A percentile compares a stretch with the other conserved stretches of the same genome.
Conservation (phyloP, 139 green algal species). For the Coelastrella sp. region DNA sequence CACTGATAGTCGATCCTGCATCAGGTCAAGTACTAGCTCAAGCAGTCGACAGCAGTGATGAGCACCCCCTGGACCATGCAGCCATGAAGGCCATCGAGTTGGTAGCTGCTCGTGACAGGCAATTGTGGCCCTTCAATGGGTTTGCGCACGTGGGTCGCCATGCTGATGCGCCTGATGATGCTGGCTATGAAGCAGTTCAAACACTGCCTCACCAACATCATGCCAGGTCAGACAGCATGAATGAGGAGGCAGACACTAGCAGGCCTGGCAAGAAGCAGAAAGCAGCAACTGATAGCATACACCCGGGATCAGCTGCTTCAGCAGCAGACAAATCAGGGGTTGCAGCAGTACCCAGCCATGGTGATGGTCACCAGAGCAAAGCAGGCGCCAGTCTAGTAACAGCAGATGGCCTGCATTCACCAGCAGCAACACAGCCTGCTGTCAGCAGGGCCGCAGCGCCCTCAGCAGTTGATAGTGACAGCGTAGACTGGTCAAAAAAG, state of each 20-base stretch:
- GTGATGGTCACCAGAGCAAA: background rate
- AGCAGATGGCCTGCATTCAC: too few relatives aligned
- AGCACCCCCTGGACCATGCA: slow-evolving; percentile 85
- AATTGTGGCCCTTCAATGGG: slow-evolving; percentile 63
- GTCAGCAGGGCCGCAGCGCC: background rate
- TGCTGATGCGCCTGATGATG: background rate
- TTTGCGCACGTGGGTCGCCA: slow-evolving; percentile 32
- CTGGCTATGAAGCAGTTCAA: background rate
- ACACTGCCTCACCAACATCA: background rate
- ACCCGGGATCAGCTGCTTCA: slow-evolving; percentile 26
- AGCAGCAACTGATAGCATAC: background rate
- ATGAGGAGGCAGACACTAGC: background rate
- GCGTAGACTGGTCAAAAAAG: slow-evolving; percentile 22
- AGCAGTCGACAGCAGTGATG: slow-evolving; percentile 47
- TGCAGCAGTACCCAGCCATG: background rate
- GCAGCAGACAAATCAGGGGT: background rate
- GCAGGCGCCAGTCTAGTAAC: too few relatives aligned
- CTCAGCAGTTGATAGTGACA: background rate
- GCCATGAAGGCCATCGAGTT: slow-evolving; percentile 81
- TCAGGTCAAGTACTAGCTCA: slow-evolving; percentile 50
- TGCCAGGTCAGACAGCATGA: background rate
- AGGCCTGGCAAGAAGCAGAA: slow-evolving; percentile 10
- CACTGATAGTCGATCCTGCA: slow-evolving; percentile 76
- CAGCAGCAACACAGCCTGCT: background rate
- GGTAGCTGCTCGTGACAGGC: slow-evolving; percentile 72